Conservation (phyloP, 306 rosid genomes). For the Dalbergia oliveri region DNA sequence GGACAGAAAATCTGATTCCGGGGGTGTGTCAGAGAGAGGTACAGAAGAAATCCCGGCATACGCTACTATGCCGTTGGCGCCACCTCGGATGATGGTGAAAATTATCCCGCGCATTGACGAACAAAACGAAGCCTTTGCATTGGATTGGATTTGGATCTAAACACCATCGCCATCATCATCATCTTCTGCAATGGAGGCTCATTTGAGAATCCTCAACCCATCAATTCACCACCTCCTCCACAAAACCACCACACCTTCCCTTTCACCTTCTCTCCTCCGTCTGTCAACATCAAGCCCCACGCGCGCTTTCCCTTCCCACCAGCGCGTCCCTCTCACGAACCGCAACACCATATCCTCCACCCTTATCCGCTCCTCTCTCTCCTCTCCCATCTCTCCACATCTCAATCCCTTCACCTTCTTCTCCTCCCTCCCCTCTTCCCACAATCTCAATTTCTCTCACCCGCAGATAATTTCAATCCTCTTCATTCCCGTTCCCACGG, state of each 20-base stretch:
- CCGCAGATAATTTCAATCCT: slow-evolving; percentile 37
- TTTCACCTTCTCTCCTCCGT: slow-evolving; percentile 32
- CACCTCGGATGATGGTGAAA: too few species aligned
- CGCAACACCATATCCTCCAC: slow-evolving; percentile 40
- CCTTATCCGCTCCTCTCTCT: slow-evolving; percentile 48
- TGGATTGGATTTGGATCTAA: background rate
- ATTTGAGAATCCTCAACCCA: slow-evolving; percentile 50
- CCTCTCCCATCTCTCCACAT: slow-evolving; percentile 43
- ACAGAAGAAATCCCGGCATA: too few species aligned
- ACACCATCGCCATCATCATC: too few species aligned
- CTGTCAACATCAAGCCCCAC: slow-evolving; percentile 19
- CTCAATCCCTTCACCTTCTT: slow-evolving; percentile 52
- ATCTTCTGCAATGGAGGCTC: slow-evolving; percentile 65
- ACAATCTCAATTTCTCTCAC: slow-evolving; percentile 34
- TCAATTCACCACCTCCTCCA: slow-evolving; percentile 56
- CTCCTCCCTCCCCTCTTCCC: slow-evolving; percentile 56
- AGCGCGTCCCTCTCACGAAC: background rate
- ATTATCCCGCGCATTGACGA: background rate
- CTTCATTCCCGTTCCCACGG: slow-evolving; percentile 44
- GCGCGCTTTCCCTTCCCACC: slow-evolving; percentile 15
- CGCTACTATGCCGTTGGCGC: too few species aligned
- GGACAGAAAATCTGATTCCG: too few species aligned
- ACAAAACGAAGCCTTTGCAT: background rate
- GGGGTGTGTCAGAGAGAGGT: too few species aligned
- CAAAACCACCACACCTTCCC: slow-evolving; percentile 39